Evolutionary conservation across 2,329 filamentous ascomycete genomes (phyloP).

Genomic region (Aspergillus transmontanensis): DNA sequence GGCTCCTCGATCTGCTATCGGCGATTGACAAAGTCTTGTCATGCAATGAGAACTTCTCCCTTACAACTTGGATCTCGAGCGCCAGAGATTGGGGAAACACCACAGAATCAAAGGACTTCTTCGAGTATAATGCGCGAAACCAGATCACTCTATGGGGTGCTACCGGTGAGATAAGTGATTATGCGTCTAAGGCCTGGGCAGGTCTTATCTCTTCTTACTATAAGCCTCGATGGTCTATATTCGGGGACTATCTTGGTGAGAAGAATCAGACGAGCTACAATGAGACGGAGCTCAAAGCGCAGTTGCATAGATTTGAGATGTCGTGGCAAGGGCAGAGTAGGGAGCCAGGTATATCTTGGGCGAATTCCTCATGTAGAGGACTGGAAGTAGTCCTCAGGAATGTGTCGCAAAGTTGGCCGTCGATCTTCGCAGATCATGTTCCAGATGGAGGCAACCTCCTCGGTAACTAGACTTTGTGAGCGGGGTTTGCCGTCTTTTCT

Average conservation of each 20-base stretch:
- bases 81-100: neutral
- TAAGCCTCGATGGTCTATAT: constrained; percentile 49
- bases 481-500: neutral
- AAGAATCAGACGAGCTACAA: neutral
- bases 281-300: neutral
- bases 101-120: constrained; percentile 35
- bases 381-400: neutral
- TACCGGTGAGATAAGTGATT: constrained; percentile 51
- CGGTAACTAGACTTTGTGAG: neutral
- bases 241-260: constrained; percentile 39
- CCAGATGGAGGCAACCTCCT: neutral
- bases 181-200: constrained; percentile 53
- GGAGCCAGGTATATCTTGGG: neutral
- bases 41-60: neutral
- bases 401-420: neutral
- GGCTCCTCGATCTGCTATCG: neutral
- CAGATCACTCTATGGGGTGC: constrained; percentile 57
- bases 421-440: neutral
- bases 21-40: neutral
- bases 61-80: neutral
- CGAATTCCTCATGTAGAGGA: neutral
- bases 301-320: neutral
- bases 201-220: constrained; percentile 53
- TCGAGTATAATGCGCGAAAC: constrained; percentile 52
- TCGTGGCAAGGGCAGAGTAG: neutral